Conservation (phyloP, 495 filamentous ascomycete species). For the Podospora australis region DNA sequence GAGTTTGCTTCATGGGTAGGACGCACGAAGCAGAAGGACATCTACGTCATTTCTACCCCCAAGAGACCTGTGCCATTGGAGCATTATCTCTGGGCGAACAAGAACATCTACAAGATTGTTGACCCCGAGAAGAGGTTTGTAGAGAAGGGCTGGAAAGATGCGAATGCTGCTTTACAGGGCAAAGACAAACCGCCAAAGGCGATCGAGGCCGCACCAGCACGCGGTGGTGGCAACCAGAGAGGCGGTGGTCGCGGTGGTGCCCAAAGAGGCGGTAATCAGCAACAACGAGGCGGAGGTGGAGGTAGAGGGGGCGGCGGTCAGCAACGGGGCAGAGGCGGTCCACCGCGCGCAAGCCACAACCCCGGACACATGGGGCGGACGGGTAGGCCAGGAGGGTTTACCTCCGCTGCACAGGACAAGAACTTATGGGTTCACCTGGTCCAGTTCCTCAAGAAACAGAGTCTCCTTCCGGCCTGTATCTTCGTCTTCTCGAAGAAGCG, state of each 20-base stretch:
- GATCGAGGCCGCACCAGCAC: slow-evolving; percentile 41
- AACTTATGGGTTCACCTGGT: slow-evolving; percentile 97
- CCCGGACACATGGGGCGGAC: slow-evolving; percentile 82
- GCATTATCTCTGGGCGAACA: slow-evolving; percentile 92
- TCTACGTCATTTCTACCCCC: slow-evolving; percentile 95
- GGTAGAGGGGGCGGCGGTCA: slow-evolving; percentile 53
- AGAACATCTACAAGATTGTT: slow-evolving; percentile 89
- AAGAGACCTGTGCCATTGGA: slow-evolving; percentile 93
- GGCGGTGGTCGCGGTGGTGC: slow-evolving; percentile 27
- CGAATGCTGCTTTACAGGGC: slow-evolving; percentile 73
- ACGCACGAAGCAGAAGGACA: slow-evolving; percentile 95
- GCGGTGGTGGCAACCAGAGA: slow-evolving; percentile 48
- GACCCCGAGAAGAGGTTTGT: slow-evolving; percentile 85
- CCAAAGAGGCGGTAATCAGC: slow-evolving; percentile 38
- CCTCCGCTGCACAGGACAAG: slow-evolving; percentile 84
- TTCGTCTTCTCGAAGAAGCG: slow-evolving; percentile 98
- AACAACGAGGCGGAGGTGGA: slow-evolving; percentile 43
- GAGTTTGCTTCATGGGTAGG: slow-evolving; percentile 99
- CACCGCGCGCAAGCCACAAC: slow-evolving; percentile 49
- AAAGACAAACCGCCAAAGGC: slow-evolving; percentile 66
- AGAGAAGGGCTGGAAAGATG: slow-evolving; percentile 90
- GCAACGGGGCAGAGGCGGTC: slow-evolving; percentile 53
- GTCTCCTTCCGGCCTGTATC: slow-evolving; percentile 83
- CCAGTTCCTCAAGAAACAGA: slow-evolving; percentile 79
- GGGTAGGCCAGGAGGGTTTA: slow-evolving; percentile 74